Conservation (phyloP, 2,329 filamentous ascomycete species). For the Trichothecium roseum region DNA sequence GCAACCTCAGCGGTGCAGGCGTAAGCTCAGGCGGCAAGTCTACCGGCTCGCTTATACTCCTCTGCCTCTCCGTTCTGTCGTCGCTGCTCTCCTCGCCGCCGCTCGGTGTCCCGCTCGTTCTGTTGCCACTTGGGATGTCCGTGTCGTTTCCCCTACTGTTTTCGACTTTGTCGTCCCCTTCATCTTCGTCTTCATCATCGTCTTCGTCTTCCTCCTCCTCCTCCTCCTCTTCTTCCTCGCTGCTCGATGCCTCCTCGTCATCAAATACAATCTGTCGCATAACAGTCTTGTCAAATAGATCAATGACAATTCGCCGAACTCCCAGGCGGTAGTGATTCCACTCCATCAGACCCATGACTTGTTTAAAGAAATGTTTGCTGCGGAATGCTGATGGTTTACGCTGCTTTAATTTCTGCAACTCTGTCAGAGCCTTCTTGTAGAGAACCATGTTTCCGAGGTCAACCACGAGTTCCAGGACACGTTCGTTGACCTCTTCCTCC, state of each 20-base stretch:
- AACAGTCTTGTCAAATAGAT: conserved; percentile 87
- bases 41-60: conserved; percentile 37
- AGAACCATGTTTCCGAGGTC: conserved; percentile 91
- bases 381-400: conserved; percentile 67
- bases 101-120: conserved; percentile 10
- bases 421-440: conserved; percentile 74
- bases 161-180: conserved; percentile 49
- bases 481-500: conserved; percentile 58
- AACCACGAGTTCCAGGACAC: conserved; percentile 74
- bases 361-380: conserved; percentile 69
- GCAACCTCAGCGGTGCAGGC: conserved; percentile 21
- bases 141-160: conserved; percentile 8
- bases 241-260: conserved; percentile 55
- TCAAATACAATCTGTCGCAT: conserved; percentile 76
- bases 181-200: conserved; percentile 30
- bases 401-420: conserved; percentile 69
- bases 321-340: conserved; percentile 81
- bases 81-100: conserved; percentile 29
- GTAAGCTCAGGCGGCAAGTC: conserved; percentile 22
- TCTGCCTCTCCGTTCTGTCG: conserved; percentile 46
- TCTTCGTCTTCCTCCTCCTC: conserved; percentile 53
- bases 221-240: conserved; percentile 31
- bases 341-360: conserved; percentile 76
- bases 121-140: background rate
- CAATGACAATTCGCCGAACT: conserved; percentile 81